Conservation (phyloP, 2,329 filamentous ascomycete species). For the Aureobasidium sp. region DNA sequence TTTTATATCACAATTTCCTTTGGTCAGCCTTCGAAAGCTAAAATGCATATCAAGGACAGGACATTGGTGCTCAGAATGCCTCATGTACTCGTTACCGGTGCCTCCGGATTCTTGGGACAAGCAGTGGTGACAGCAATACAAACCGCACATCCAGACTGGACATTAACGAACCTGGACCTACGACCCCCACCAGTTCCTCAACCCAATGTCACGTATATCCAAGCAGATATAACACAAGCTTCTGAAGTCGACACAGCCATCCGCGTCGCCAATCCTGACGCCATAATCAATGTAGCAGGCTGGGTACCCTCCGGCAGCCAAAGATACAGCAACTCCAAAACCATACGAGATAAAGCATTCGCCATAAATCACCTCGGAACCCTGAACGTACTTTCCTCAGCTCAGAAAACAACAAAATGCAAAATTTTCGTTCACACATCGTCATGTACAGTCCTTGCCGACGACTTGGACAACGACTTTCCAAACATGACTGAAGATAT, state of each 20-base stretch:
- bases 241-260: slow-evolving; percentile 40
- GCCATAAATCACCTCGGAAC: slow-evolving; percentile 89
- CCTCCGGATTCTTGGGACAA: slow-evolving; percentile 38
- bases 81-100: slow-evolving; percentile 38
- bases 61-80: not conserved
- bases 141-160: slow-evolving; percentile 27
- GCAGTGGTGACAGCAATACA: slow-evolving; percentile 33
- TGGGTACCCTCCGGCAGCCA: slow-evolving; percentile 29
- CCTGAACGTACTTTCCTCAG: slow-evolving; percentile 64
- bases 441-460: slow-evolving; percentile 76
- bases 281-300: slow-evolving; percentile 83
- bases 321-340: slow-evolving; percentile 31
- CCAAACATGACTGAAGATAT: slow-evolving; percentile 78
- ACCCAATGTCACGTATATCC: slow-evolving; percentile 25
- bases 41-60: slow-evolving; percentile 13
- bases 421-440: slow-evolving; percentile 86
- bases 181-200: slow-evolving; percentile 23
- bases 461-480: slow-evolving; percentile 65
- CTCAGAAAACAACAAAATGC: slow-evolving; percentile 55
- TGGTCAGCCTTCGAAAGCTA: too few relatives aligned
- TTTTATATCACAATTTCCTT: too few relatives aligned
- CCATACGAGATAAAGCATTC: slow-evolving; percentile 52
- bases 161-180: slow-evolving; percentile 33
- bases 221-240: slow-evolving; percentile 32
- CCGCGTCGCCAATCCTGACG: slow-evolving; percentile 58